Evolutionary conservation across 768 basidiomycete species (phyloP).

Genomic region (Melanogaster broomeanus): DNA sequence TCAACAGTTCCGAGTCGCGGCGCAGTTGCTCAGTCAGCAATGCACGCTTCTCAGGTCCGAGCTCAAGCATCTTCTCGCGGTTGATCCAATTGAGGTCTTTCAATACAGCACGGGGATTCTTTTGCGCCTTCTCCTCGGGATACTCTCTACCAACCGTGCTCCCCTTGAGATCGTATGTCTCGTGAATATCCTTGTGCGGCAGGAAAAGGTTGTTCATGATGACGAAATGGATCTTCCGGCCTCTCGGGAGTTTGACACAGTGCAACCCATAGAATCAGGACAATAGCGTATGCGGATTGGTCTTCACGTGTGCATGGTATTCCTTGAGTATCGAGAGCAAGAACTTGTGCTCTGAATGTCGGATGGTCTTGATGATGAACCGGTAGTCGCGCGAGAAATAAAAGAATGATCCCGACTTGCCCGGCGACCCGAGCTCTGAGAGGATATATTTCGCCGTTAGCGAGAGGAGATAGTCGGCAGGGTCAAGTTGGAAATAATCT

Average conservation of each 20-base stretch:
- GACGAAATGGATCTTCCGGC: slow-evolving; percentile 96
- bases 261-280: slow-evolving; percentile 97
- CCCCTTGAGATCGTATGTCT: slow-evolving; percentile 97
- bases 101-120: slow-evolving; percentile 85
- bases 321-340: slow-evolving; percentile 78
- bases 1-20: slow-evolving; percentile 85
- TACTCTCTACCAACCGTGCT: slow-evolving; percentile 89
- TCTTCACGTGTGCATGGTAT: slow-evolving; percentile 84
- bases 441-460: slow-evolving; percentile 97
- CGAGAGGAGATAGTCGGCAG: slow-evolving; percentile 95
- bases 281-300: slow-evolving; percentile 91
- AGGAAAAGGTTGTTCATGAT: slow-evolving; percentile 99
- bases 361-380: slow-evolving; percentile 99
- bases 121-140: slow-evolving; percentile 73
- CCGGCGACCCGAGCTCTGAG: slow-evolving; percentile 95
- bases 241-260: slow-evolving; percentile 92
- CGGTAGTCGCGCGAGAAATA: slow-evolving; percentile 99
- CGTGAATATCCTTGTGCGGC: slow-evolving; percentile 95
- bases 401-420: slow-evolving; percentile 98
- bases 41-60: slow-evolving; percentile 96
- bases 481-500: slow-evolving; percentile 92
- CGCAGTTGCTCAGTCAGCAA: slow-evolving; percentile 88
- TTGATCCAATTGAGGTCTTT: slow-evolving; percentile 99
- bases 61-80: slow-evolving; percentile 69
- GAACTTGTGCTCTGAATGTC: slow-evolving; percentile 92